Conservation (phyloP, 441 rosid genomes). For the Adansonia madagascariensis region DNA sequence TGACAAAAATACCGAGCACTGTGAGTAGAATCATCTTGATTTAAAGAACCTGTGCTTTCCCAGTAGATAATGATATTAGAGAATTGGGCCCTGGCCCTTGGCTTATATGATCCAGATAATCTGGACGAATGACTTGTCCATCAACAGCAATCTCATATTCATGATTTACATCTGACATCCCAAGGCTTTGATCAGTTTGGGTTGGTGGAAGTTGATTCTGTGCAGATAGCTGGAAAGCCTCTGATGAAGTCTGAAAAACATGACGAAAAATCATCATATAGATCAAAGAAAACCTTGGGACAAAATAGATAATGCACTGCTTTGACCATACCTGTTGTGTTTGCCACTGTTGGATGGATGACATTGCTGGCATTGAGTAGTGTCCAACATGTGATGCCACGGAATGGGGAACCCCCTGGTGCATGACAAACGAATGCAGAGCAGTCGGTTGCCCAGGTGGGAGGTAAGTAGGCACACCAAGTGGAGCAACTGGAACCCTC, state of each 20-base stretch:
- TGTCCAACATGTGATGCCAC: constrained; percentile 67
- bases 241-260: constrained; percentile 57
- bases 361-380: constrained; percentile 48
- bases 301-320: background rate
- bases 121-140: constrained; percentile 63
- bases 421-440: constrained; percentile 76
- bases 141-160: constrained; percentile 57
- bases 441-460: constrained; percentile 81
- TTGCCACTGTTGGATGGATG: constrained; percentile 70
- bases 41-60: constrained; percentile 61
- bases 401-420: constrained; percentile 69
- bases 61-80: constrained; percentile 49
- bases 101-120: constrained; percentile 54
- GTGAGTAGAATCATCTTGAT: constrained; percentile 19
- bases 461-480: constrained; percentile 70
- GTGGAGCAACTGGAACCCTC: constrained; percentile 56
- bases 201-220: constrained; percentile 57
- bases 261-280: constrained; percentile 20
- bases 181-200: constrained; percentile 53
- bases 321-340: constrained; percentile 61
- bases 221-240: constrained; percentile 49
- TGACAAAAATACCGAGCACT: background rate
- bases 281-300: constrained; percentile 6
- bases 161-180: constrained; percentile 56
- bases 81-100: constrained; percentile 53